Evolutionary conservation across 2,329 filamentous ascomycete genomes (phyloP).

Genomic region (Colletotrichum kahawae): DNA sequence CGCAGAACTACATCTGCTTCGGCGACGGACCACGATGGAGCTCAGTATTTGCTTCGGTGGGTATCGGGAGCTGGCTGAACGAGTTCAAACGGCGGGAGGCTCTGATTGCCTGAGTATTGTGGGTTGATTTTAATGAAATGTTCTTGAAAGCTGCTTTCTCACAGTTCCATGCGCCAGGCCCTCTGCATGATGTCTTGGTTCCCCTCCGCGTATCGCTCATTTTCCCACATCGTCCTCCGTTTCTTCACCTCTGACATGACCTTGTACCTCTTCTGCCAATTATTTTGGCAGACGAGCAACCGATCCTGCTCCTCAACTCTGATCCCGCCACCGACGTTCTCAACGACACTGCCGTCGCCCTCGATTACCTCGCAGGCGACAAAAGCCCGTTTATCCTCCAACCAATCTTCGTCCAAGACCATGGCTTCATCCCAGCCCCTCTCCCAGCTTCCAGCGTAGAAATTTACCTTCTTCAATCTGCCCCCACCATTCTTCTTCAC

Average conservation of each 20-base stretch:
- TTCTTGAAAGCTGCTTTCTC: neutral
- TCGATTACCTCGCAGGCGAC: neutral
- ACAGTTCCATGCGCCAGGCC: neutral
- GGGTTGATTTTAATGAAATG: neutral
- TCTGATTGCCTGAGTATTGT: neutral
- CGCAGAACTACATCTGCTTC: slow-evolving; percentile 12
- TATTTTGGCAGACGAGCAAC: neutral
- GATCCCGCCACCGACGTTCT: neutral
- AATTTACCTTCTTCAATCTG: neutral
- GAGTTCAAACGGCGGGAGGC: neutral
- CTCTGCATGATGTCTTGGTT: neutral
- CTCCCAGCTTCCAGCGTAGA: slow-evolving; percentile 1
- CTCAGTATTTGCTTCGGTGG: neutral
- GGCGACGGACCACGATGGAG: slow-evolving; percentile 18
- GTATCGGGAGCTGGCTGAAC: slow-evolving; percentile 7
- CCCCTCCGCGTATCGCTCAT: neutral
- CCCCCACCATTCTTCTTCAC: neutral
- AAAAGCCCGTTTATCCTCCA: neutral
- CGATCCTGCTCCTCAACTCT: neutral
- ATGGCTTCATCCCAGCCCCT: neutral
- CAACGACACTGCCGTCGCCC: neutral
- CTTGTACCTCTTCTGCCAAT: neutral
- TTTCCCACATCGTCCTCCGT: neutral
- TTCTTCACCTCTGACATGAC: neutral
- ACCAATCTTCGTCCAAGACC: neutral